Percentiles rank a stretch among this genome's conserved stretches.
These are phyloP conservation scores for Globisporangium okanoganense DNA, from an alignment of 352 stramenopile genomes.

Conservation along the genomic window DNA sequence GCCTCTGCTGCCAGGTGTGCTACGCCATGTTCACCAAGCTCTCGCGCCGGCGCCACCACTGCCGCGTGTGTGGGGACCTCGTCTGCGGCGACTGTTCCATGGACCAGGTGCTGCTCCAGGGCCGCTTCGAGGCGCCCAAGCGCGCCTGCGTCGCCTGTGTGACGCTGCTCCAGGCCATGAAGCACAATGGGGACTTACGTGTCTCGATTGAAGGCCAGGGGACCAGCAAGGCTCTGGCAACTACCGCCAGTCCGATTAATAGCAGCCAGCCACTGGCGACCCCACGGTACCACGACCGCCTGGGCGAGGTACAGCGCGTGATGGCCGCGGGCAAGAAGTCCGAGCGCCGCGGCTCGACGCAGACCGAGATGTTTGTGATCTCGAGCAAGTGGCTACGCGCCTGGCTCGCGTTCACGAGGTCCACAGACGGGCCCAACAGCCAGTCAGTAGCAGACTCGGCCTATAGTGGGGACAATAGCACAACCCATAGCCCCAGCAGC, in stretches of 20 bases:
- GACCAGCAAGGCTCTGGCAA: slow-evolving; percentile 10
- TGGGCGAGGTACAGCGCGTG: slow-evolving; percentile 64
- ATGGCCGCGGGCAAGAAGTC: slow-evolving; percentile 63
- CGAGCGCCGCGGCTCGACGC: slow-evolving; percentile 35
- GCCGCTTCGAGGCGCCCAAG: slow-evolving; percentile 48
- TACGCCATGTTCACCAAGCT: slow-evolving; percentile 72
- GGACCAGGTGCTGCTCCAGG: slow-evolving; percentile 51
- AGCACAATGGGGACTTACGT: slow-evolving; percentile 34
- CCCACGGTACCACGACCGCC: slow-evolving; percentile 51
- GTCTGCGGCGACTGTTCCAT: slow-evolving; percentile 71
- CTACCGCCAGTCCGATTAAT: slow-evolving; percentile 9
- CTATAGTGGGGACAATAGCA: slow-evolving; percentile 12
- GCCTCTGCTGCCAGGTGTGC: slow-evolving; percentile 60
- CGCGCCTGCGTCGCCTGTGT: slow-evolving; percentile 62
- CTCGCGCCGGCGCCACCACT: slow-evolving; percentile 72
- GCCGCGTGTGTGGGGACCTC: slow-evolving; percentile 72
- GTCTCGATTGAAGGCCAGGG: slow-evolving; percentile 37
- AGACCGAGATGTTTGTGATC: slow-evolving; percentile 60
- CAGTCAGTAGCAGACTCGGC: neutral
- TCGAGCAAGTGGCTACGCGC: slow-evolving; percentile 48
- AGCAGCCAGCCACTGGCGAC: slow-evolving; percentile 18
- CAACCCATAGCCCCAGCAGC: slow-evolving; percentile 5
- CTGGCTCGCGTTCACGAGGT: slow-evolving; percentile 61
- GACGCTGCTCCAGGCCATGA: slow-evolving; percentile 54
- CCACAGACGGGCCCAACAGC: slow-evolving; percentile 10